Conservation (phyloP, 208 protist species). For the Wallacemonas sp. region DNA sequence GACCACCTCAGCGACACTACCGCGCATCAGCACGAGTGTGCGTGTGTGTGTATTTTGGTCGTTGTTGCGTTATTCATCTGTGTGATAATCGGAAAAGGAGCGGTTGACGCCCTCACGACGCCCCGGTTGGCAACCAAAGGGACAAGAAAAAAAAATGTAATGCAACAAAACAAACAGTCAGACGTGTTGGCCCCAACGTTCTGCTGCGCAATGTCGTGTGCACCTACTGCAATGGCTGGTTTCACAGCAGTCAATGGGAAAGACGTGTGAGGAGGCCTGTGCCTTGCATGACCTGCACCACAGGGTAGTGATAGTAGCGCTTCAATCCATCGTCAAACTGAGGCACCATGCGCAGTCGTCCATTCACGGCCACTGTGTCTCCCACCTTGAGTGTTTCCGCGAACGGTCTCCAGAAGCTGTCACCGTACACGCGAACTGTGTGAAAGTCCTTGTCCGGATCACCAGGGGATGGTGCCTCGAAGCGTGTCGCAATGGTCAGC, state of each 20-base stretch:
- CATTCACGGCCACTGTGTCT: slow-evolving; percentile 58
- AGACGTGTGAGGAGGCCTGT: slow-evolving; percentile 39
- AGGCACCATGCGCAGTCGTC: slow-evolving; percentile 81
- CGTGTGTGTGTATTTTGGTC: no score
- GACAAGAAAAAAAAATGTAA: no score
- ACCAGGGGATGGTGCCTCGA: slow-evolving; percentile 67
- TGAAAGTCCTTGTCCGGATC: slow-evolving; percentile 90
- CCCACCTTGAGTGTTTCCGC: slow-evolving; percentile 45
- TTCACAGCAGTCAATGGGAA: neutral
- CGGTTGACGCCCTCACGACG: no score
- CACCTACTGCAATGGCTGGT: neutral
- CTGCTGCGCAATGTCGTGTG: no score
- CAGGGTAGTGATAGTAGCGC: slow-evolving; percentile 88
- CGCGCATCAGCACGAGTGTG: no score
- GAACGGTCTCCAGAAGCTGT: slow-evolving; percentile 43
- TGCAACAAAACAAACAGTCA: no score
- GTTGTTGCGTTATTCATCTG: no score
- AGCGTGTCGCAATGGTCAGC: slow-evolving; percentile 83
- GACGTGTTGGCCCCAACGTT: no score
- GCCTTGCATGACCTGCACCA: slow-evolving; percentile 78
- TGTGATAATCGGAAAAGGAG: no score
- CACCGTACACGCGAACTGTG: slow-evolving; percentile 77
- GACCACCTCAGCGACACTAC: no score
- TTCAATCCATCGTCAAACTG: slow-evolving; percentile 74
- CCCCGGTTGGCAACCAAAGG: no score